These are phyloP conservation scores for Prunus armeniaca DNA, from an alignment of 306 rosid species.

Conservation along the genomic window DNA sequence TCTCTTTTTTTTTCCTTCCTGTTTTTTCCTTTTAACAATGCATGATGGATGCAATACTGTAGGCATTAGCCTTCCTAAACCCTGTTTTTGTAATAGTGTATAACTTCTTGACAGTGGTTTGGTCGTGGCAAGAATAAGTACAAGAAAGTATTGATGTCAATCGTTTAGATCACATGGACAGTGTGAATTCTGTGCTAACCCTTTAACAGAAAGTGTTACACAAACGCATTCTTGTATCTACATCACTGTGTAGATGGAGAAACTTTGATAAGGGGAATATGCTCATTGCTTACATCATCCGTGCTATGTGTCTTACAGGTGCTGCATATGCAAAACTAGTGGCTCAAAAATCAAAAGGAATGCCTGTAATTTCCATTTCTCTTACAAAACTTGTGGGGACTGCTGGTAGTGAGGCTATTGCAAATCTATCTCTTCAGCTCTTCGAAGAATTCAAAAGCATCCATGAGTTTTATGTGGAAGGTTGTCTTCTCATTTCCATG, in stretches of 20 bases:
- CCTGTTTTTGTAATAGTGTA: neutral
- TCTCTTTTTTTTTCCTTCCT: neutral
- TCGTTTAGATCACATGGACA: neutral
- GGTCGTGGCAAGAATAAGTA: neutral
- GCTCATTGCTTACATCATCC: constrained; percentile 3
- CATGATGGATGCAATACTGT: neutral
- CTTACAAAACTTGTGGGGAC: constrained; percentile 61
- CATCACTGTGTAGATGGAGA: neutral
- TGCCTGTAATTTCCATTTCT: constrained; percentile 74
- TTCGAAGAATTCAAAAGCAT: constrained; percentile 51
- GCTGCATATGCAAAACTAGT: constrained; percentile 54
- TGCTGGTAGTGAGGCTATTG: constrained; percentile 57
- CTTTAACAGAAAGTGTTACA: too few relatives aligned
- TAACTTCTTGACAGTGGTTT: constrained; percentile 1
- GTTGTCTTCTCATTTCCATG: constrained; percentile 28
- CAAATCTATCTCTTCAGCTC: constrained; percentile 58
- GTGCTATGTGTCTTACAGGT: constrained; percentile 35
- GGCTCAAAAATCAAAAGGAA: constrained; percentile 83
- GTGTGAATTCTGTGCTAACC: neutral
- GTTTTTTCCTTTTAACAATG: neutral
- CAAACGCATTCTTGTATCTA: neutral
- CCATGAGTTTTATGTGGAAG: constrained; percentile 41
- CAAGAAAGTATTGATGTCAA: neutral
- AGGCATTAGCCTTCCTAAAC: too few relatives aligned
- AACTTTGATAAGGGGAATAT: constrained; percentile 11